Percentiles rank a stretch among this genome's conserved stretches.
phyloP scores from a whole-genome alignment of 1,284 basidiomycete species.

The Macrocystidia cucumis region DNA sequence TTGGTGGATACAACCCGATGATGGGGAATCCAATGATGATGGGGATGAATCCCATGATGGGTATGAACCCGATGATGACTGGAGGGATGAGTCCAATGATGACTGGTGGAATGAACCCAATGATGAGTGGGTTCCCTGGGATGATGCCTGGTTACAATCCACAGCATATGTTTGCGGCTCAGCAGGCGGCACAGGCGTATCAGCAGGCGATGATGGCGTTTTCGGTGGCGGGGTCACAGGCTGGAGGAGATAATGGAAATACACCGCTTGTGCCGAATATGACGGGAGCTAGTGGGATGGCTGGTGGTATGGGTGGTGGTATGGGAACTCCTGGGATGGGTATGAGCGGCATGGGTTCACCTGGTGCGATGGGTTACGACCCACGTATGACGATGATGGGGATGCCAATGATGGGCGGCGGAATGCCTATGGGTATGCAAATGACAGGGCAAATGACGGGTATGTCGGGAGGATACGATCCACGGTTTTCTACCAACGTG shows the following conservation, averaged over 20 bases:
- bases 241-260: conserved; percentile 41
- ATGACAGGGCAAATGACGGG: conserved; percentile 54
- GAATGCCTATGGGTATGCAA: conserved; percentile 38
- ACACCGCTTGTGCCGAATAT: conserved; percentile 38
- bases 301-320: conserved; percentile 30
- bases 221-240: conserved; percentile 71
- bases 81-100: conserved; percentile 36
- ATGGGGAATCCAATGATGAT: conserved; percentile 40
- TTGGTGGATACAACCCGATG: conserved; percentile 44
- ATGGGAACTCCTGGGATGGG: conserved; percentile 11
- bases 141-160: conserved; percentile 69
- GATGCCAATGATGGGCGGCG: conserved; percentile 36
- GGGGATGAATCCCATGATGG: conserved; percentile 49
- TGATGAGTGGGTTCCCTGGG: conserved; percentile 53
- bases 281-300: conserved; percentile 36
- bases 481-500: conserved; percentile 37
- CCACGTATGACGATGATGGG: conserved; percentile 2
- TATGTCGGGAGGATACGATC: conserved; percentile 45
- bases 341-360: conserved; percentile 32
- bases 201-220: conserved; percentile 88
- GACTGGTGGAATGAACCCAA: conserved; percentile 33
- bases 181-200: conserved; percentile 86
- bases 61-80: conserved; percentile 48
- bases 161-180: conserved; percentile 86
- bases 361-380: conserved; percentile 22